A percentile compares a stretch with the other conserved stretches of the same genome.
Evolutionary conservation across 495 filamentous ascomycete genomes (phyloP).

Genomic region (Daldinia concentrica): DNA sequence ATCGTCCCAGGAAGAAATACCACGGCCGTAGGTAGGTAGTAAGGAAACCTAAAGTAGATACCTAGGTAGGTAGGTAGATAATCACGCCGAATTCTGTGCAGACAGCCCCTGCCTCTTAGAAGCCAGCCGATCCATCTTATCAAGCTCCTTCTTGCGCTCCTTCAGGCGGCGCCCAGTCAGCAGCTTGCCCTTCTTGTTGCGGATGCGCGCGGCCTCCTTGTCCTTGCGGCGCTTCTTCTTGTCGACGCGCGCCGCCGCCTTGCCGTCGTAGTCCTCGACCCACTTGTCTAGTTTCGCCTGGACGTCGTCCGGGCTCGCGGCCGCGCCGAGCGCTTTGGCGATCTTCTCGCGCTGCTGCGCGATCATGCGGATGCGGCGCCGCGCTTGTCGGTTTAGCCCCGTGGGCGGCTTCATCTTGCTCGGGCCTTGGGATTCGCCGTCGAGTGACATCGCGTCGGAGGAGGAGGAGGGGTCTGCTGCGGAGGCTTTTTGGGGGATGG

Average conservation of each 20-base stretch:
- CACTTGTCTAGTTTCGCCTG: slow-evolving; percentile 34
- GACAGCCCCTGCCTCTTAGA: neutral
- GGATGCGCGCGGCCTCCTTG: slow-evolving; percentile 12
- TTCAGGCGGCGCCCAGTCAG: neutral
- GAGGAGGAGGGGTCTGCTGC: too few relatives aligned
- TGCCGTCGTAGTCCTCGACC: slow-evolving; percentile 15
- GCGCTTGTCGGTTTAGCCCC: slow-evolving; percentile 36
- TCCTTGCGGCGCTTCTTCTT: slow-evolving; percentile 21
- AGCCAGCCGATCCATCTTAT: neutral
- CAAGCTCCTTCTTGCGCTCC: neutral
- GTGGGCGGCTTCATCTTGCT: slow-evolving; percentile 1
- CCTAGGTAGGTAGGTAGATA: neutral
- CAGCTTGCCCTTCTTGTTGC: slow-evolving; percentile 12
- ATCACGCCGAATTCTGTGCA: neutral
- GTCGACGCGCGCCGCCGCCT: neutral
- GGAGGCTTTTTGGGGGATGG: neutral
- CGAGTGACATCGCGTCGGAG: neutral
- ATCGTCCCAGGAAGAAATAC: neutral
- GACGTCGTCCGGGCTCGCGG: slow-evolving; percentile 29
- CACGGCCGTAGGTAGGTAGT: neutral
- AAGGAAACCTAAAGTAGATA: too few relatives aligned
- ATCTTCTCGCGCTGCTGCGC: slow-evolving; percentile 34
- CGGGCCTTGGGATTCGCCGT: neutral
- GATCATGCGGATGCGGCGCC: slow-evolving; percentile 43
- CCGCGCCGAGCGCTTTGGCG: slow-evolving; percentile 24